Evolutionary conservation across 495 filamentous ascomycete genomes (phyloP).

Genomic region (Lepidopterella palustris): DNA sequence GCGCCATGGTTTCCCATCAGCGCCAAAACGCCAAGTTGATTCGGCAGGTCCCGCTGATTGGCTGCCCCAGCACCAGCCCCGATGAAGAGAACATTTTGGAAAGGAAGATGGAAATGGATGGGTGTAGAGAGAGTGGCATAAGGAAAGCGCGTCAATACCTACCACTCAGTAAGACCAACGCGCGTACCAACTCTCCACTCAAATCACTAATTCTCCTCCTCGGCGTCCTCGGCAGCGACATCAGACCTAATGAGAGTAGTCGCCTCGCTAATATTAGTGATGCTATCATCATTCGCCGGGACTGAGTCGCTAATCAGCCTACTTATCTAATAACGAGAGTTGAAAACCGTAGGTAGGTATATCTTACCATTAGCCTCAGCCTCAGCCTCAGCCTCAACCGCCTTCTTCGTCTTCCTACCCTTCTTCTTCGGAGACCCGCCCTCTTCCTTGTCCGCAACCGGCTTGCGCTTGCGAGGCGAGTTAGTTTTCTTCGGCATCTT

Average conservation of each 20-base stretch:
- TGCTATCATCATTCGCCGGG: neutral
- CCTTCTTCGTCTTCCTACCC: slow-evolving; percentile 14
- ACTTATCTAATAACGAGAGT: no score
- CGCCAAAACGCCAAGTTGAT: no score
- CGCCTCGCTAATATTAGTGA: neutral
- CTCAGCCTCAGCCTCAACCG: slow-evolving; percentile 13
- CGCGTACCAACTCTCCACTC: no score
- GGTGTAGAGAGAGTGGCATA: no score
- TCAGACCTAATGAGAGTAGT: slow-evolving; percentile 15
- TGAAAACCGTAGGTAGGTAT: neutral
- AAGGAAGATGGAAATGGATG: no score
- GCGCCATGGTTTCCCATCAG: no score
- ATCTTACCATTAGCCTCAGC: neutral
- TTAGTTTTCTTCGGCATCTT: neutral
- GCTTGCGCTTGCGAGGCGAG: slow-evolving; percentile 12
- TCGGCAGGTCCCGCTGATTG: no score
- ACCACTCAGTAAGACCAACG: no score
- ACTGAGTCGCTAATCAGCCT: neutral
- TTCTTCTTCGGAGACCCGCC: slow-evolving; percentile 20
- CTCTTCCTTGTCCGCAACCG: slow-evolving; percentile 8
- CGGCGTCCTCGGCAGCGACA: slow-evolving; percentile 1
- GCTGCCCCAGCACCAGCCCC: no score
- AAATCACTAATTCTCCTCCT: no score
- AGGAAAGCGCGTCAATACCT: no score
- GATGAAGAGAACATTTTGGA: no score